Evolutionary conservation across 2,329 filamentous ascomycete genomes (phyloP).

Genomic region (Microthyrium microscopicum): DNA sequence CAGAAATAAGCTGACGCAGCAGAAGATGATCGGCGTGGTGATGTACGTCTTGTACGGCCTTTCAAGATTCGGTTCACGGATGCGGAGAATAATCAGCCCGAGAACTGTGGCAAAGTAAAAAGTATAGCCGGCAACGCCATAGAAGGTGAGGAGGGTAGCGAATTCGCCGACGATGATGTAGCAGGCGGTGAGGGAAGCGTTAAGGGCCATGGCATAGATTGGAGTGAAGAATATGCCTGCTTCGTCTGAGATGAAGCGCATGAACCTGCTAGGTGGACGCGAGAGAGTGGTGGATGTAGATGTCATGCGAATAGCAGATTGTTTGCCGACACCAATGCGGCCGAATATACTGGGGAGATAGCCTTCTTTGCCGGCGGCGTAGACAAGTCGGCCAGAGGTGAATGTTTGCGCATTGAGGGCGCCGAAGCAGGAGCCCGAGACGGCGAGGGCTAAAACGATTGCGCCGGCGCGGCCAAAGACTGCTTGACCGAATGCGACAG

Average conservation of each 20-base stretch:
- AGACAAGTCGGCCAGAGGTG: conserved; percentile 79
- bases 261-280: conserved; percentile 25
- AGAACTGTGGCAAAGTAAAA: conserved; percentile 96
- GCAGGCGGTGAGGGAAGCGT: conserved; percentile 51
- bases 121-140: conserved; percentile 89
- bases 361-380: conserved; percentile 86
- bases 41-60: conserved; percentile 94
- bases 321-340: conserved; percentile 54
- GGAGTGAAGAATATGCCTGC: conserved; percentile 81
- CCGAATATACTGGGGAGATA: conserved; percentile 77
- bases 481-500: conserved; percentile 77
- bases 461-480: conserved; percentile 77
- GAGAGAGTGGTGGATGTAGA: not conserved
- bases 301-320: conserved; percentile 18
- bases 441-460: conserved; percentile 71
- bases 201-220: conserved; percentile 79
- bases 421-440: conserved; percentile 83
- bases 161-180: conserved; percentile 88
- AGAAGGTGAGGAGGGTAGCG: conserved; percentile 82
- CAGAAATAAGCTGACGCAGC: conserved; percentile 88
- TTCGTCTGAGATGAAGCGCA: conserved; percentile 56
- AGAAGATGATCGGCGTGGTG: conserved; percentile 91
- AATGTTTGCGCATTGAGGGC: conserved; percentile 90
- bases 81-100: conserved; percentile 76
- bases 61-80: conserved; percentile 74